Base-by-base conservation (phyloP, 371 early-diverging fungal genomes). In the Coemansia sp. region DNA sequence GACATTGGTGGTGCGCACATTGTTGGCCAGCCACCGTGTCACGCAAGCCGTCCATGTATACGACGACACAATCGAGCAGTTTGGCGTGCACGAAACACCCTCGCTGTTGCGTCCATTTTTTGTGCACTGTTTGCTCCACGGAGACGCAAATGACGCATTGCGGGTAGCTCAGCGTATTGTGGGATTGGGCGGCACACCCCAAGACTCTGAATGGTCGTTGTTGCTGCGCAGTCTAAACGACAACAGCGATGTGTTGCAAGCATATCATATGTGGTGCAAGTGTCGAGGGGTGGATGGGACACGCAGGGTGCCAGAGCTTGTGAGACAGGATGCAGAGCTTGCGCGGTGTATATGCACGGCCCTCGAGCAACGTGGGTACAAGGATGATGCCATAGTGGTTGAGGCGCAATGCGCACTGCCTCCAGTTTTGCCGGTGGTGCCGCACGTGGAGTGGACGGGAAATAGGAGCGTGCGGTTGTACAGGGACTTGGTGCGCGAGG, bases 11-110 rank as follows among this genome's bases (percentile, higher is more conserved):
- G 45, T 68, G 10, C 39, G 71, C 5, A 59, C 64, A 4, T 29
- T 71, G 50, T 56, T 71, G 22, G 47, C 26, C n/a, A 51, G 61
- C 54, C 27, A 68, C 50, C 71, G 52, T 27, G 42, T 68, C 8
- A 24, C 29, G 3, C 52, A 59, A 16, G 71, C 71, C 10, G 24
- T 71, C 1, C 31, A n/a, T 2, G 63, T 63, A 8, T 59, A 71
- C 55, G 50, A 59, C 63, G 63, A 37, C 22, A n/a, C 57, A 16
- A 52, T 58, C 16, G 5, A 53, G 6, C 53, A 63, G 10, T 63
- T 47, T 16, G 34, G 22, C 5, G 14, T 63, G n/a, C 21, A 31
- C 5, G 63, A 69, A 34, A 22, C 22, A 3, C 42, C 53, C 6
- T 18, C 63, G 0, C 55, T 55, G 34, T 53, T 70, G 21, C 29